Conservation (phyloP, 257 asterid genomes). For the Nicotiana paniculata region DNA sequence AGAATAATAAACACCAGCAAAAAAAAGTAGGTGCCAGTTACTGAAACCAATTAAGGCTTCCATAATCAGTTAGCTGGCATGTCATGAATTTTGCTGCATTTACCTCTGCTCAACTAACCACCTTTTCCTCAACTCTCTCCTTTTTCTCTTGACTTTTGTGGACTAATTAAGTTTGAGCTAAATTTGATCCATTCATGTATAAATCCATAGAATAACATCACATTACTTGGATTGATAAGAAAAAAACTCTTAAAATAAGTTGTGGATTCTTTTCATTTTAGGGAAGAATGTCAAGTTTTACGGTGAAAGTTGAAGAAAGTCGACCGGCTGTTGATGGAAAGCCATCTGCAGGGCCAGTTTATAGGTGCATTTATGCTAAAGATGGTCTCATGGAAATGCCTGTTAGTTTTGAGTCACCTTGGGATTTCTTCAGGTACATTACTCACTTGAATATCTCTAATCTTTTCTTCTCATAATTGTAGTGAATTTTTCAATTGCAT, state of each 20-base stretch:
- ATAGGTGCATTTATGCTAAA: constrained; percentile 58
- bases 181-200: not conserved
- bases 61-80: constrained; percentile 17
- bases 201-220: not conserved
- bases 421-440: constrained; percentile 77
- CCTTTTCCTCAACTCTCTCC: not conserved
- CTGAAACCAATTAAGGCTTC: constrained; percentile 37
- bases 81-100: constrained; percentile 26
- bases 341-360: constrained; percentile 75
- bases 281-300: constrained; percentile 37
- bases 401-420: constrained; percentile 42
- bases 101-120: constrained; percentile 1
- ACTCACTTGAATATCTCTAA: not conserved
- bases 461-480: not conserved
- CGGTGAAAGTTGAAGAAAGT: constrained; percentile 62
- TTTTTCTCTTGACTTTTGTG: not conserved
- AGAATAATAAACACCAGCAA: constrained; percentile 12
- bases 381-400: constrained; percentile 60
- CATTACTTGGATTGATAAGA: not conserved
- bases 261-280: not conserved
- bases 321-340: constrained; percentile 32
- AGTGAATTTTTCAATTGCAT: too few species aligned
- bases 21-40: constrained; percentile 20
- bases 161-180: not conserved
- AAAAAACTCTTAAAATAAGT: not conserved